A percentile compares a stretch with the other conserved stretches of the same genome.
These are phyloP conservation scores for Lactarius hatsudake DNA, from an alignment of 768 basidiomycete genomes.

Conservation along the genomic window DNA sequence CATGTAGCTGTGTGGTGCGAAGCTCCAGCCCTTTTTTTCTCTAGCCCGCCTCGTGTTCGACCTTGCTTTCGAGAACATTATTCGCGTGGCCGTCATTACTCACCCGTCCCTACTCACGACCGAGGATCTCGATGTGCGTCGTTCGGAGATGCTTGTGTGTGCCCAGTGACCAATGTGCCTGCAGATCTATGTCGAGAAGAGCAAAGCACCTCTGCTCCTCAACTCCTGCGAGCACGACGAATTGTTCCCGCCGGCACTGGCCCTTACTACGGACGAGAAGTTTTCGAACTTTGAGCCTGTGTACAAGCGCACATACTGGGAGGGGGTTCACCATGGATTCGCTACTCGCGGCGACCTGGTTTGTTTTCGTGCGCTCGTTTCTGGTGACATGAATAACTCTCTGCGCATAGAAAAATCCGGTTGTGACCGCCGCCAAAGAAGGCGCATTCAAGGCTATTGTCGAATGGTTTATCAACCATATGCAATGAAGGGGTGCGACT, in stretches of 20 bases:
- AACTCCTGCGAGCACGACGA: conserved; percentile 40
- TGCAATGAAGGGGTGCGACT: conserved; percentile 18
- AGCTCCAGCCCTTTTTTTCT: background rate
- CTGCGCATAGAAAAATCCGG: conserved; percentile 29
- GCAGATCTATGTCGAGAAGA: conserved; percentile 35
- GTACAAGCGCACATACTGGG: conserved; percentile 37
- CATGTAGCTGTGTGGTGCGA: background rate
- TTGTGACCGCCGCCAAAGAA: conserved; percentile 40
- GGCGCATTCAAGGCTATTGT: conserved; percentile 41
- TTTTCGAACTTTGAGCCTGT: conserved; percentile 39
- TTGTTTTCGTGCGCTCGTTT: conserved; percentile 1
- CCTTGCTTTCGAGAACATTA: conserved; percentile 43
- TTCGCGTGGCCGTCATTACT: conserved; percentile 40
- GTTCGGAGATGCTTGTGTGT: background rate
- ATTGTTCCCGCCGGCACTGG: conserved; percentile 36
- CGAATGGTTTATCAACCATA: conserved; percentile 37
- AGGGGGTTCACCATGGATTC: conserved; percentile 47
- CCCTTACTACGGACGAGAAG: conserved; percentile 38
- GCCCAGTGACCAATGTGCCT: background rate
- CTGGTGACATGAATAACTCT: conserved; percentile 10
- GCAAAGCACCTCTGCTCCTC: conserved; percentile 43
- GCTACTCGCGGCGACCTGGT: conserved; percentile 38
- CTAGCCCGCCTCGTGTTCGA: conserved; percentile 25
- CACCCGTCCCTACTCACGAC: conserved; percentile 49
- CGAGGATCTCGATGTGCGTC: conserved; percentile 39